phyloP scores from a whole-genome alignment of 768 basidiomycete genomes.

The Suillus subluteus region DNA sequence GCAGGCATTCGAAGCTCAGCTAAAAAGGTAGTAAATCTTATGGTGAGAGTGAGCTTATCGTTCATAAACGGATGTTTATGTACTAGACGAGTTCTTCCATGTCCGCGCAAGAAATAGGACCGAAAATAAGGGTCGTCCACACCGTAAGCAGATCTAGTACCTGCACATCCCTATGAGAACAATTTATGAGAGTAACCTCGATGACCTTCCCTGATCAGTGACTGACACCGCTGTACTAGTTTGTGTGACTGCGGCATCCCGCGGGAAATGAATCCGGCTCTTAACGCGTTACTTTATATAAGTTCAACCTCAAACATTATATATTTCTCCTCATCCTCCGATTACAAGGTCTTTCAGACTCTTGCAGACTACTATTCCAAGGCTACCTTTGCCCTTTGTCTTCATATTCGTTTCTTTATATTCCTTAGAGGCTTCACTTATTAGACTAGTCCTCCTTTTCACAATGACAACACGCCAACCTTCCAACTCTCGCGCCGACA shows the following conservation, averaged over 20 bases:
- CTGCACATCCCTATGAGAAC: conserved; percentile 24
- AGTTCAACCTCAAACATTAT: conserved; percentile 17
- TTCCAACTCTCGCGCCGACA: conserved; percentile 45
- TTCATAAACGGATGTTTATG: conserved; percentile 18
- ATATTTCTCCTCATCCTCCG: conserved; percentile 20
- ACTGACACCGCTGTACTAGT: background rate
- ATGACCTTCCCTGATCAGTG: conserved; percentile 15
- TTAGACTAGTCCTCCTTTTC: conserved; percentile 14
- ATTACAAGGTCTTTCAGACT: conserved; percentile 10
- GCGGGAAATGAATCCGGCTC: conserved; percentile 25
- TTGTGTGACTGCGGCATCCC: conserved; percentile 20
- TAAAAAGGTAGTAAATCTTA: conserved; percentile 20
- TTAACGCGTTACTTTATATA: conserved; percentile 23
- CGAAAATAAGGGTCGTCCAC: conserved; percentile 18
- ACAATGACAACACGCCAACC: conserved; percentile 41
- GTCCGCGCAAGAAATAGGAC: conserved; percentile 15
- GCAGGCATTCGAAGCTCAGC: conserved; percentile 24
- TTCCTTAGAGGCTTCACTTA: conserved; percentile 11
- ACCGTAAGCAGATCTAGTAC: conserved; percentile 18
- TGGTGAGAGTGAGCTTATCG: conserved; percentile 19
- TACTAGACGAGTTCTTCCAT: conserved; percentile 18
- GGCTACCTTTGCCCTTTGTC: conserved; percentile 3
- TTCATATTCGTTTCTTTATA: conserved; percentile 19
- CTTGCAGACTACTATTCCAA: background rate
- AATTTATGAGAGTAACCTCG: conserved; percentile 21